Evolutionary conservation across 768 basidiomycete species (phyloP), one percentile per base, ranked within the genome.

Genomic region (Coprinopsis cinerea): DNA sequence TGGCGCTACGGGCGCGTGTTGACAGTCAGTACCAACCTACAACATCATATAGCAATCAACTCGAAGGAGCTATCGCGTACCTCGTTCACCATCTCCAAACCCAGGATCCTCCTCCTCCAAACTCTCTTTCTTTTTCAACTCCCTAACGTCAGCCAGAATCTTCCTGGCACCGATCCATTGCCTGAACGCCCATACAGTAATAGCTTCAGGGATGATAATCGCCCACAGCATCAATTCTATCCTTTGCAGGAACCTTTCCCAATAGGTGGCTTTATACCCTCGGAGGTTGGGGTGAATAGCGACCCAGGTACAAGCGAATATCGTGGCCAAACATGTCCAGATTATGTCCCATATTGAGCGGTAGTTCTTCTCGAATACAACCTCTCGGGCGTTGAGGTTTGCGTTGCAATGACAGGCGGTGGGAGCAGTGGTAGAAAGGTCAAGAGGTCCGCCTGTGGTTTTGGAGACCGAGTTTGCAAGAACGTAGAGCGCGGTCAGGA

Each of bases 231-330:
- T 51, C 9, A 41, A 25, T 14, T 32, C 22, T 1, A 44, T 15
- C 4, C 49, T 27, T n/a, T 45, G 48, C 20, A 34, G 15, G 22
- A 53, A 24, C 3, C 23, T 30, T 9, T 11, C 13, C 40, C 51
- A 48, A 18, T 35, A 20, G 1, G 48, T 47, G 11, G 53, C 40
- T 34, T 50, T 11, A 18, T 55, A 51, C 0, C 49, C 46, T 1
- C 54, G 51, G 15, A 57, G 40, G 24, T 59, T 57, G 9, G 55
- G 59, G 43, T 58, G 59, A 9, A 58, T 54, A 1, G 59, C 53
- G 10, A 60, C 52, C 59, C 57, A 60, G 2, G 55, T 57, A 34
- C 55, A 60, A 0, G 54, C 52, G 14, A 58, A 57, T 4, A 59
- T 57, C 2, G 59, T 61, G 0, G 51, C 30, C 7, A 56, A 36